Base-by-base conservation (phyloP, 495 filamentous ascomycete genomes). In the Penicillium lagena region DNA sequence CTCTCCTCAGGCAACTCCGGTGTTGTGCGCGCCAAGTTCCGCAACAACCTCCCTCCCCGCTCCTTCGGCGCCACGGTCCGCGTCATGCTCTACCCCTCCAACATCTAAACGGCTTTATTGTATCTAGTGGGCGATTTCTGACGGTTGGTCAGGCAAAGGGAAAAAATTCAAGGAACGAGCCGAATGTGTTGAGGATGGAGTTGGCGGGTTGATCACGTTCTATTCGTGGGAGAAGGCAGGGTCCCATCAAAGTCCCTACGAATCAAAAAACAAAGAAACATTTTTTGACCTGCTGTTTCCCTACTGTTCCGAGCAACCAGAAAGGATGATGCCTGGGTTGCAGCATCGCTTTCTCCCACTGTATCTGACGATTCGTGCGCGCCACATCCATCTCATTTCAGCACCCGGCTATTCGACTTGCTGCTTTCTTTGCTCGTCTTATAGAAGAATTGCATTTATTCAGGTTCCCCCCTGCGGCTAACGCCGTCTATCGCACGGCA, bases 51-150 rank as follows among this genome's bases (percentile, higher is more conserved):
- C 57, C 93, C 94, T 56, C 80, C 93, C 48, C 89, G 87, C 75
- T 86, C 87, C 64, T 95, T 98, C 78, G 93, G 94, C 70, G 93
- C 90, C 58, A 87, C 89, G 58, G 86, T 97, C 72, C 82, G 94
- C 68, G 82, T 98, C 70, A 97, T 98, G 93, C 82, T 98, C 68
- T 98, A 97, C 80, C 93, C 93, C 73, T 96, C 70, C 63, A 69
- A 65, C 66, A 69, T 72, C 62, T 68, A 70, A 66, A 68, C 54
- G 58, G 58, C 57, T 63, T 58, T 60, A 53, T 60, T 58, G 53
- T 59, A 53, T 62, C 50, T 59, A 63, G 64, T 64, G 59, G 62
- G 63, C 57, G 56, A 60, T 63, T 66, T 57, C 57, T 64, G 62
- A 66, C 57, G 52, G 62, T 60, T 65, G 64, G 64, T 60, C 65